Percentiles rank a stretch among this genome's conserved stretches.
Conservation (phyloP, 2,329 filamentous ascomycete species). For the Hirsutella rhossiliensis region DNA sequence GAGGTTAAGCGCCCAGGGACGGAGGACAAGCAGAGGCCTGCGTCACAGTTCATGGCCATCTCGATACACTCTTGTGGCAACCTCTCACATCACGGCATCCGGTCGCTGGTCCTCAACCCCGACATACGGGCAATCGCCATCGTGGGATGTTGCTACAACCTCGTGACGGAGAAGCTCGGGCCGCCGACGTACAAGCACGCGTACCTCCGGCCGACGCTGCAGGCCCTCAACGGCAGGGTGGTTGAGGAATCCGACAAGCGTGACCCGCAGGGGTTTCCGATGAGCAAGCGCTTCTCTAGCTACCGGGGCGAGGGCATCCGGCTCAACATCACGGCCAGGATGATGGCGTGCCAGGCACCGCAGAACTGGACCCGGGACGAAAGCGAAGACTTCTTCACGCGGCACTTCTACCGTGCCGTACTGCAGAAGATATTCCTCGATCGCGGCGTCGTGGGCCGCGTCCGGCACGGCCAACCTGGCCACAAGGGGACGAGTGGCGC, state of each 20-base stretch:
- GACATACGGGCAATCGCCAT: constrained; percentile 84
- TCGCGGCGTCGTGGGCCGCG: constrained; percentile 57
- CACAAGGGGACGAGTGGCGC: constrained; percentile 18
- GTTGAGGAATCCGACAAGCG: constrained; percentile 55
- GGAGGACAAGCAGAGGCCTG: constrained; percentile 13
- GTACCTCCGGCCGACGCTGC: constrained; percentile 55
- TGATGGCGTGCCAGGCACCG: constrained; percentile 97
- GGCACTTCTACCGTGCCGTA: constrained; percentile 86
- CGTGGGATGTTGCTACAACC: constrained; percentile 96
- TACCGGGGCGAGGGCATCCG: constrained; percentile 54
- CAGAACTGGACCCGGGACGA: constrained; percentile 78
- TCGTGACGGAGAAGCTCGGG: constrained; percentile 80
- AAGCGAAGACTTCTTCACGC: constrained; percentile 77
- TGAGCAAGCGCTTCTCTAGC: constrained; percentile 59
- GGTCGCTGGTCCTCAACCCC: constrained; percentile 73
- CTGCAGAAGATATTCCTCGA: constrained; percentile 91
- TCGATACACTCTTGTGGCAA: constrained; percentile 97
- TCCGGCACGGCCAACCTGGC: constrained; percentile 23
- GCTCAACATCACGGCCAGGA: constrained; percentile 89
- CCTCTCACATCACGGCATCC: constrained; percentile 86
- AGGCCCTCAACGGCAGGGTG: constrained; percentile 57
- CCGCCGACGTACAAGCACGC: constrained; percentile 80
- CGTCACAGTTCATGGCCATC: constrained; percentile 63
- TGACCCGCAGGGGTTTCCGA: constrained; percentile 88
- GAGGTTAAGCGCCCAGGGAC: constrained; percentile 33